phyloP scores from a whole-genome alignment of 73 alveolate genomes.

The Paramecium sonneborni region DNA sequence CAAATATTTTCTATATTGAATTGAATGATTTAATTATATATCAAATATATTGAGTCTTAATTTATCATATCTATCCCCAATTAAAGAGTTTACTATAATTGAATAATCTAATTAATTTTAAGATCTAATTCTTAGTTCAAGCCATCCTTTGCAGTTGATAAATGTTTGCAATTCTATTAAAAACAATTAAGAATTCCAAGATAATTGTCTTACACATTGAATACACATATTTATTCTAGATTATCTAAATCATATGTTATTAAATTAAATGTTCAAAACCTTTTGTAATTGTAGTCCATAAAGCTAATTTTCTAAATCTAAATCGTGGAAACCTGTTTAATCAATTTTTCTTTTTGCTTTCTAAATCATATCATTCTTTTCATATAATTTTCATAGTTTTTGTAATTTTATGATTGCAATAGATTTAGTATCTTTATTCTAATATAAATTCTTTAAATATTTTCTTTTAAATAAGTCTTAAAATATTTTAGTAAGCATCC shows the following conservation, averaged over 20 bases:
- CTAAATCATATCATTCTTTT: not conserved
- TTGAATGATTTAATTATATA: not conserved
- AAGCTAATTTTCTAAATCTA: not conserved
- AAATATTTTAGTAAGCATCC: not conserved
- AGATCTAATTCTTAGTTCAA: not conserved
- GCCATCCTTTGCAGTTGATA: constrained; percentile 14
- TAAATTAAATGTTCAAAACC: constrained; percentile 29
- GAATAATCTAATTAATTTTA: not conserved
- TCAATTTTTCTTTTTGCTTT: not conserved
- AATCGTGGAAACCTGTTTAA: not conserved
- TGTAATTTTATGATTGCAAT: constrained; percentile 24
- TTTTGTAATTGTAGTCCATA: not conserved
- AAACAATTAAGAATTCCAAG: not conserved
- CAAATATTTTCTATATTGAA: not conserved
- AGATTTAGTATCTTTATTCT: not conserved
- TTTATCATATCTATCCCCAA: constrained; percentile 37
- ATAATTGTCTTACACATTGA: not conserved
- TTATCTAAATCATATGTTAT: constrained; percentile 16
- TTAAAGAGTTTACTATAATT: not conserved
- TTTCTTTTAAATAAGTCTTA: not conserved
- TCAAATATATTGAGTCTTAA: constrained; percentile 9
- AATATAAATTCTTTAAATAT: not conserved
- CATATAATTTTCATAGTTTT: not conserved
- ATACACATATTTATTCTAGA: not conserved
- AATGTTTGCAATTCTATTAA: not conserved